phyloP scores from a whole-genome alignment of 2,329 filamentous ascomycete genomes.

The Graphilbum sp. region DNA sequence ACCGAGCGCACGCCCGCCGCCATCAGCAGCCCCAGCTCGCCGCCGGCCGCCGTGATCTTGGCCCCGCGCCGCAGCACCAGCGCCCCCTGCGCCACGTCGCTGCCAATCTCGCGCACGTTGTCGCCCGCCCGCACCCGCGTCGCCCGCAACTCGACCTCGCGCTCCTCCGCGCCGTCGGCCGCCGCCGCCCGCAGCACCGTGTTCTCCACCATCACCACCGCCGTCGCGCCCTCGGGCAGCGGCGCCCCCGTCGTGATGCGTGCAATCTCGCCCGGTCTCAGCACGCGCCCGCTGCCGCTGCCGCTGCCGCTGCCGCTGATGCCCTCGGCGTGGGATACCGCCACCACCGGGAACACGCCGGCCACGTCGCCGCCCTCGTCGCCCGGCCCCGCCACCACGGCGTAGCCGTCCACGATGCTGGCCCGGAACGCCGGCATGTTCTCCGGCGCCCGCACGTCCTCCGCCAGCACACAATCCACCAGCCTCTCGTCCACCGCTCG shows the following conservation, averaged over 20 bases:
- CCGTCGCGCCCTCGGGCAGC: constrained; percentile 70
- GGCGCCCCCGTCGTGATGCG: constrained; percentile 92
- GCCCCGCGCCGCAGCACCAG: constrained; percentile 62
- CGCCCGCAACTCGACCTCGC: constrained; percentile 72
- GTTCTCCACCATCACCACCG: constrained; percentile 95
- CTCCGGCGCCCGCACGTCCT: constrained; percentile 65
- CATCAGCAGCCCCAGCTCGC: constrained; percentile 79
- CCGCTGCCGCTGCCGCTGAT: neutral
- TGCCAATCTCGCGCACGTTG: constrained; percentile 83
- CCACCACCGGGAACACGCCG: constrained; percentile 71
- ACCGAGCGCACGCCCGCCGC: constrained; percentile 64
- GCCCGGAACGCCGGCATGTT: constrained; percentile 85
- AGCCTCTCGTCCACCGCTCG: constrained; percentile 47
- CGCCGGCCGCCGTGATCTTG: constrained; percentile 70
- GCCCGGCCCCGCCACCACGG: constrained; percentile 50
- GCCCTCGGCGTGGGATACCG: constrained; percentile 64
- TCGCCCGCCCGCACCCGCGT: constrained; percentile 60
- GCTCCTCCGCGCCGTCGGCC: constrained; percentile 69
- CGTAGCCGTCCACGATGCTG: constrained; percentile 95
- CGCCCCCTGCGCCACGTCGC: constrained; percentile 58
- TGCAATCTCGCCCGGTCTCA: constrained; percentile 62
- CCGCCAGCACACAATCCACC: constrained; percentile 64
- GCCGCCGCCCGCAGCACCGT: constrained; percentile 62
- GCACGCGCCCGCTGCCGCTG: constrained; percentile 6
- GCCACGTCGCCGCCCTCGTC: constrained; percentile 42